Base-by-base conservation (phyloP, 2,329 filamentous ascomycete genomes). In the Xylariaceae sp. region DNA sequence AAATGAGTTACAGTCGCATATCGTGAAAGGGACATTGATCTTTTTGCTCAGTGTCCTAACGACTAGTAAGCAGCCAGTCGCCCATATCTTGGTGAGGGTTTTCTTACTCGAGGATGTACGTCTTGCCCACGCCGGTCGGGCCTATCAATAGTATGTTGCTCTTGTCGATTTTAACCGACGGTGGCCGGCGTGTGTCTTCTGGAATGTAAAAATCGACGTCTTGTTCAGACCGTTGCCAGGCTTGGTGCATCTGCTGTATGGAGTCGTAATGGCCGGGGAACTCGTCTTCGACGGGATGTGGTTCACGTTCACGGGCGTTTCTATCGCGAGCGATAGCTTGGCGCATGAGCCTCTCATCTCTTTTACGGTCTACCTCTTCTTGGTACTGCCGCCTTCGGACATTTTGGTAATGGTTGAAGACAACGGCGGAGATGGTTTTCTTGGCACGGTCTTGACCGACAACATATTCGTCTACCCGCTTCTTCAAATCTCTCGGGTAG, bases 361-460 rank as follows among this genome's bases (percentile, higher is more conserved):
- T 55, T 37, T 73, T 74, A 41, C 72, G 69, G 43, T 82, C 78
- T 47, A 77, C 71, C 21, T 88, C 81, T 58, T 95, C 90, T 44
- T 91, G 82, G 54, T 93, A 81, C 48, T 85, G 81, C 39, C 89
- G 76, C 59, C 89, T 79, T 20, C 91, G 83, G 48, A 95, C 79
- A 37, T 88, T 82, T 67, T 96, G 89, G 63, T 97, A 96, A 64
- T 98, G 93, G 62, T 97, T 96, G 71, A 95, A 96, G 22, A 98
- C 87, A 6, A 92, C 90, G 3, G 92, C 85, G 53, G 89, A 93
- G 53, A 97, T 82, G 12, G 91, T 88, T 67, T 95, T 94, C 75
- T 98, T 93, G 14, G 93, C 90, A 48, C 89, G 82, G 55, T 96
- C 89, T 67, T 98, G 93, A 33, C 92, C 93, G 4, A 98, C 92